Evolutionary conservation across 805 yeast genomes (phyloP).

Genomic region (Blastobotrys peoriensis): DNA sequence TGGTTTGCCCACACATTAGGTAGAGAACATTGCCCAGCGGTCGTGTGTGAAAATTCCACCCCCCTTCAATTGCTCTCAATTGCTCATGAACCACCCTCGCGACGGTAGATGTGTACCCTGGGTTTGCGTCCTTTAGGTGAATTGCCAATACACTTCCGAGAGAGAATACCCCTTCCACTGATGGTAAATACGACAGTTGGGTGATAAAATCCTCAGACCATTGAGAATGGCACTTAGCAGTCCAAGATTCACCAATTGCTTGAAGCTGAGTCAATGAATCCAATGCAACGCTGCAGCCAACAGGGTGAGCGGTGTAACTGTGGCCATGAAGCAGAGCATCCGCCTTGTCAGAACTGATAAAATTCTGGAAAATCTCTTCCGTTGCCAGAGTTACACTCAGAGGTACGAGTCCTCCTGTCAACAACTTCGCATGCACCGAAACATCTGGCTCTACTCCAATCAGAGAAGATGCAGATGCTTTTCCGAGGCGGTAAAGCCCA

Average conservation of each 20-base stretch:
- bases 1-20: constrained; percentile 16
- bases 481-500: constrained; percentile 24
- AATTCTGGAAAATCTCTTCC: constrained; percentile 20
- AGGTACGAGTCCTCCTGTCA: constrained; percentile 25
- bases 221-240: constrained; percentile 14
- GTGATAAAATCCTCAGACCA: constrained; percentile 20
- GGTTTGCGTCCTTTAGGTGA: constrained; percentile 13
- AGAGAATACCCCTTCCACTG: constrained; percentile 17
- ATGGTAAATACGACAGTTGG: constrained; percentile 10
- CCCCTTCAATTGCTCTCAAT: constrained; percentile 7
- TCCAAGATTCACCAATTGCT: constrained; percentile 8
- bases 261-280: constrained; percentile 10
- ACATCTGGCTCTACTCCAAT: constrained; percentile 21
- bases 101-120: constrained; percentile 20
- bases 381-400: constrained; percentile 21
- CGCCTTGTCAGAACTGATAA: constrained; percentile 18
- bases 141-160: constrained; percentile 22
- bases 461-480: constrained; percentile 14
- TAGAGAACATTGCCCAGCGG: constrained; percentile 24
- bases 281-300: constrained; percentile 23
- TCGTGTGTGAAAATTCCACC: constrained; percentile 21
- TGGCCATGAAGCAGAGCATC: constrained; percentile 26
- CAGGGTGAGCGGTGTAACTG: constrained; percentile 25
- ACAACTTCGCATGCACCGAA: constrained; percentile 23
- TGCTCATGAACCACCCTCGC: constrained; percentile 9